phyloP scores from a whole-genome alignment of 306 rosid genomes.

The Cucurbita maxima region DNA sequence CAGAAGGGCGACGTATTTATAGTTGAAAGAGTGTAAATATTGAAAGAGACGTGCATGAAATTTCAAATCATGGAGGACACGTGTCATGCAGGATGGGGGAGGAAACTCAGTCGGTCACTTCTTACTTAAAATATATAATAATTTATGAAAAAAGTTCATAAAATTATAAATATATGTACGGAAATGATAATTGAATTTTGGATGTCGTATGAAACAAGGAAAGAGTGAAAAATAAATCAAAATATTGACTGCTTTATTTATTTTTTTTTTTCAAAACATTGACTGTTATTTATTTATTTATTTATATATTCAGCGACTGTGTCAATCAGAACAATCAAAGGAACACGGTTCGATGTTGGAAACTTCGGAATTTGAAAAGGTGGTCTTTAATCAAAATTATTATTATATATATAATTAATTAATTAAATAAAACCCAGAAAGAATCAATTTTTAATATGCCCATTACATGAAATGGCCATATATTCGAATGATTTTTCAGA shows the following conservation, averaged over 20 bases:
- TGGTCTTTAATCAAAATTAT: not conserved
- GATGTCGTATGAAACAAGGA: not conserved
- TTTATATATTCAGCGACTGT: not conserved
- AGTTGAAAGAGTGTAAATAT: not conserved
- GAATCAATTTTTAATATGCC: not conserved
- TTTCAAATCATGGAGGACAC: not conserved
- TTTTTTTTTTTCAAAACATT: not conserved
- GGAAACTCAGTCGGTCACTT: not conserved
- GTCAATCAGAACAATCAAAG: not conserved
- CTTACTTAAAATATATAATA: too few species aligned
- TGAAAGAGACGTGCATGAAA: not conserved
- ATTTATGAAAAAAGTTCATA: too few species aligned
- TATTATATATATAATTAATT: not conserved
- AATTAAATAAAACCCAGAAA: not conserved
- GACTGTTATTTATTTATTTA: not conserved
- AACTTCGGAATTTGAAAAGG: not conserved
- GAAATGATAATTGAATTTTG: not conserved
- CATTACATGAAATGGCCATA: not conserved
- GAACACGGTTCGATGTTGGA: not conserved
- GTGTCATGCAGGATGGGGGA: not conserved
- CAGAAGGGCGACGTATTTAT: not conserved
- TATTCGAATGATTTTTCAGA: too few species aligned
- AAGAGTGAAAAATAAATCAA: not conserved
- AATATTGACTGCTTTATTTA: not conserved
- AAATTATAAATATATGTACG: not conserved